These are phyloP conservation scores for Lentinula guzmanii DNA, from an alignment of 768 basidiomycete genomes.

Conservation along the genomic window DNA sequence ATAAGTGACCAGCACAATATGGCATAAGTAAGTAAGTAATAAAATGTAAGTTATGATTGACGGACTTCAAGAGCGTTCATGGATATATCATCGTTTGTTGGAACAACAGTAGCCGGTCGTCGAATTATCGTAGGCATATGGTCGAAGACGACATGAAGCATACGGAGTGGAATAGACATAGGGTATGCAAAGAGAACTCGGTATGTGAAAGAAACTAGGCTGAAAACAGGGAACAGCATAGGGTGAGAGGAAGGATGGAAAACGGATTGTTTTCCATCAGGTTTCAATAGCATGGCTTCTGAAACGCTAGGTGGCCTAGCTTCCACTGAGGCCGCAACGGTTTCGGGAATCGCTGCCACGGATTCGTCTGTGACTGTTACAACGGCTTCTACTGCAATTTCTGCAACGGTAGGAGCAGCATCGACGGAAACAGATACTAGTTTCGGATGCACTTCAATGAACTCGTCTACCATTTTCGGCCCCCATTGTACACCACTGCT, in stretches of 20 bases:
- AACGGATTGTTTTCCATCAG: conserved; percentile 9
- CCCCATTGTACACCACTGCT: conserved; percentile 29
- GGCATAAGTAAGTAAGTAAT: conserved; percentile 26
- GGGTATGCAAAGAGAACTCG: conserved; percentile 44
- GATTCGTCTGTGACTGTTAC: conserved; percentile 12
- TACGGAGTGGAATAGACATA: conserved; percentile 40
- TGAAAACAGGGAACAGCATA: conserved; percentile 32
- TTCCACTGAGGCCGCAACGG: conserved; percentile 11
- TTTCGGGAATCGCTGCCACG: conserved; percentile 3
- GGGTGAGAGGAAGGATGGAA: conserved; percentile 16
- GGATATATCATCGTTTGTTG: conserved; percentile 23
- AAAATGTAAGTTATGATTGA: conserved; percentile 34
- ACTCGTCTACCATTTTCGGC: conserved; percentile 28
- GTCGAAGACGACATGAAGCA: conserved; percentile 19
- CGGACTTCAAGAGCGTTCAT: conserved; percentile 42
- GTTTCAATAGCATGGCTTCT: conserved; percentile 19
- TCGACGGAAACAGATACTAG: conserved; percentile 40
- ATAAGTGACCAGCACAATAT: conserved; percentile 14
- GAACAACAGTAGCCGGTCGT: not conserved
- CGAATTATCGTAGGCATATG: conserved; percentile 5
- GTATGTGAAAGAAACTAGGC: conserved; percentile 42
- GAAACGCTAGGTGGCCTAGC: conserved; percentile 17
- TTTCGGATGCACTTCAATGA: conserved; percentile 33
- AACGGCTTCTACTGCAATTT: conserved; percentile 41
- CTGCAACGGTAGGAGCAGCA: conserved; percentile 42